Base-by-base conservation (phyloP, 1,284 basidiomycete species). In the Tetrapyrgos nigripes region DNA sequence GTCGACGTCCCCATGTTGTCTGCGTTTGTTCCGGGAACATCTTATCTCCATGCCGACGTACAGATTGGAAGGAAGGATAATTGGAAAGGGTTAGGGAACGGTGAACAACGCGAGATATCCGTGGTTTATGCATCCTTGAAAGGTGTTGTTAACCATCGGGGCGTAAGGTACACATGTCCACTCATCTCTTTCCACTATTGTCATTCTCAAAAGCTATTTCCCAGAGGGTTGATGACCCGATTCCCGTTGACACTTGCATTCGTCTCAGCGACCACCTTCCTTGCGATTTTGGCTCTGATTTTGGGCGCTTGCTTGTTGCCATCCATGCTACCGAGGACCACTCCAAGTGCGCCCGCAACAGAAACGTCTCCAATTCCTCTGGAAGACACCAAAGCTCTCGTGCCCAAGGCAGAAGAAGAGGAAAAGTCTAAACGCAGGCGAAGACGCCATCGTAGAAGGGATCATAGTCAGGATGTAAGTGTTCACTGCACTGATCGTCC, bases 41-140 rank as follows among this genome's bases (percentile, higher is more conserved):
- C 80, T 19, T 73, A 73, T 17, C 70, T 89, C 5, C 65, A 76
- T 43, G 90, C 86, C 19, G 75, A 71, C 53, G 75, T 93, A 13
- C 82, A 88, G 64, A 66, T 93, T 40, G 91, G 91, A 2, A 83
- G 91, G 33, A 77, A 72, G 19, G 91, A 93, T 68, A 75, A 77
- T 35, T 93, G 91, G 91, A 86, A 73, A 68, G 81, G 74, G 43
- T 57, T 93, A 11, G 89, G 89, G 6, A 75, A 69, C 21, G 91
- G 90, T 3, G 76, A 87, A 71, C 88, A 84, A 17, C 85, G 86
- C 53, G 91, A 93, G 70, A 66, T 93, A 4, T 89, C 82, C 62
- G 83, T 93, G 2, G 65, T 82, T 24, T 77, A 83, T 27, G 88
- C 89, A 19, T 79, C 76, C 24, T 63, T 93, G 35, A 79, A 75